These are phyloP conservation scores for Fusarium albidum DNA, from an alignment of 2,329 filamentous ascomycete genomes.

Conservation along the genomic window DNA sequence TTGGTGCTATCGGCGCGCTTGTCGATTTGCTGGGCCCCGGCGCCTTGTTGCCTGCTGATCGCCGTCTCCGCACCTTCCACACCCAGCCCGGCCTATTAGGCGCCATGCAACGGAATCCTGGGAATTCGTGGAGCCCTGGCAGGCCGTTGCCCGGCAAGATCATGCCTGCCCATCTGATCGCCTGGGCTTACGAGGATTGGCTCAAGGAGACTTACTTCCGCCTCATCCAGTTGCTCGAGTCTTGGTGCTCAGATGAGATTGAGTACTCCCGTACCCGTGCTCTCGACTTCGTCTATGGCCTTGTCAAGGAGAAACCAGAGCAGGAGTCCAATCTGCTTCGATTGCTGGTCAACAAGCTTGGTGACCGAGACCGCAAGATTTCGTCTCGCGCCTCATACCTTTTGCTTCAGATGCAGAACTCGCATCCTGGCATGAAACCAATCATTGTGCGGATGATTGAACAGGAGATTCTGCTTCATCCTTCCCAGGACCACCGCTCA, in stretches of 20 bases:
- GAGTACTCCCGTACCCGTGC: slow-evolving; percentile 90
- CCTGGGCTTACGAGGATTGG: slow-evolving; percentile 95
- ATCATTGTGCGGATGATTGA: slow-evolving; percentile 87
- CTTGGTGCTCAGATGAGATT: slow-evolving; percentile 94
- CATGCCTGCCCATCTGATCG: slow-evolving; percentile 79
- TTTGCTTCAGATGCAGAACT: slow-evolving; percentile 86
- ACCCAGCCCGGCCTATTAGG: slow-evolving; percentile 80
- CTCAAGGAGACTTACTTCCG: slow-evolving; percentile 94
- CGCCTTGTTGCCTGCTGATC: slow-evolving; percentile 80
- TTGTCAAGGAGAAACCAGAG: slow-evolving; percentile 95
- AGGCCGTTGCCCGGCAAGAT: slow-evolving; percentile 78
- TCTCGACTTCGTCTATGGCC: slow-evolving; percentile 88
- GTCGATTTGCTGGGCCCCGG: slow-evolving; percentile 95
- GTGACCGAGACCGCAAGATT: slow-evolving; percentile 95
- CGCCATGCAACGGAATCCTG: slow-evolving; percentile 69
- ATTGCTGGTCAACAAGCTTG: slow-evolving; percentile 93
- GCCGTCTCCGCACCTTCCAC: slow-evolving; percentile 81
- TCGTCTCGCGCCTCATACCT: slow-evolving; percentile 92
- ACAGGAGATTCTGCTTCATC: slow-evolving; percentile 85
- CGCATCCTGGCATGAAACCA: slow-evolving; percentile 92
- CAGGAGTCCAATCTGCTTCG: slow-evolving; percentile 94
- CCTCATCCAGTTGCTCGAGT: slow-evolving; percentile 87
- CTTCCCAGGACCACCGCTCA: slow-evolving; percentile 85
- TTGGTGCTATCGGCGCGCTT: slow-evolving; percentile 89
- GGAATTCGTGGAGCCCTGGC: slow-evolving; percentile 69